Conservation (phyloP, 805 yeast genomes). For the Cyberlindnera suaveolens region DNA sequence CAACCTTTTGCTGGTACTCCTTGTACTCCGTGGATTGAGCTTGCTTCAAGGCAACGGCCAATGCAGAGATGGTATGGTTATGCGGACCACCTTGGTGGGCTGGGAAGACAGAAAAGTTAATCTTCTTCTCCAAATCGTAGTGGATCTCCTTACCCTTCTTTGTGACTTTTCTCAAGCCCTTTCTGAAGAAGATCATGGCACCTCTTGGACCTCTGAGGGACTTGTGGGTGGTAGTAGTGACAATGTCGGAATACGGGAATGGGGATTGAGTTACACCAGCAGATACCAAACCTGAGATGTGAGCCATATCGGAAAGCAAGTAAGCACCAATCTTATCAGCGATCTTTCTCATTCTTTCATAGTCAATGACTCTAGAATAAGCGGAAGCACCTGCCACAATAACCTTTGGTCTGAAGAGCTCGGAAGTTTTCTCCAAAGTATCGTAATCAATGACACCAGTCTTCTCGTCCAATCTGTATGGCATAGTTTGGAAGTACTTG, state of each 20-base stretch:
- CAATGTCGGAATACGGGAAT: constrained; percentile 88
- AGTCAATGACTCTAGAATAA: constrained; percentile 85
- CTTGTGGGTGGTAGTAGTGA: constrained; percentile 96
- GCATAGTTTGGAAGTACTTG: constrained; percentile 96
- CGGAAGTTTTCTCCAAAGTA: constrained; percentile 72
- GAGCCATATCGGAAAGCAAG: constrained; percentile 93
- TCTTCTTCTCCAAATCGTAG: constrained; percentile 84
- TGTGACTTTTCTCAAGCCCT: constrained; percentile 77
- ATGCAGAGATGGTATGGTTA: constrained; percentile 94
- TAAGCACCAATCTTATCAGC: constrained; percentile 94
- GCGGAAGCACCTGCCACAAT: constrained; percentile 98
- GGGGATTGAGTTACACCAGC: constrained; percentile 94
- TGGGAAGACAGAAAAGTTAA: constrained; percentile 97
- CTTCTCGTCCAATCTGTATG: constrained; percentile 78
- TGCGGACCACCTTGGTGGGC: constrained; percentile 99
- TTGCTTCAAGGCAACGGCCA: constrained; percentile 93
- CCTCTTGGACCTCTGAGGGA: constrained; percentile 99
- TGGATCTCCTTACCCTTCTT: constrained; percentile 81
- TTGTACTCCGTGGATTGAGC: constrained; percentile 84
- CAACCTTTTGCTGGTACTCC: constrained; percentile 77
- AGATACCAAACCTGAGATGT: constrained; percentile 91
- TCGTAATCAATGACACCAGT: constrained; percentile 95
- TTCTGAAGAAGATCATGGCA: constrained; percentile 95
- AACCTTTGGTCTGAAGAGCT: constrained; percentile 88
- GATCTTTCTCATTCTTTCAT: constrained; percentile 82